phyloP scores from a whole-genome alignment of 805 yeast species.

The Suhomyces pyralidae region DNA sequence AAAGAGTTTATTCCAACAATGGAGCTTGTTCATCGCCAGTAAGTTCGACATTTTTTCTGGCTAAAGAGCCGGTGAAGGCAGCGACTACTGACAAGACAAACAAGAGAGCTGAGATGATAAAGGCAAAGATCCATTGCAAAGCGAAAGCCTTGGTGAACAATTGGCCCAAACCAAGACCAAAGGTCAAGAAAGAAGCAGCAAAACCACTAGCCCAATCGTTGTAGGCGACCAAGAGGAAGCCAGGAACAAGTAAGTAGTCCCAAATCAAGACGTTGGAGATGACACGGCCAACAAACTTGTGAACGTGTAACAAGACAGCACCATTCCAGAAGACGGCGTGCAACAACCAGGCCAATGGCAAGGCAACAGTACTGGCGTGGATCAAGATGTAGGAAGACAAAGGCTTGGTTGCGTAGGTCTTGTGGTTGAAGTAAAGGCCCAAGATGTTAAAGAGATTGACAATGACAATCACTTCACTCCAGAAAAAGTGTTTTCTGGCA shows the following conservation, averaged over 20 bases:
- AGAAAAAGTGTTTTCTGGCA: slow-evolving; percentile 54
- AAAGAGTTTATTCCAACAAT: slow-evolving; percentile 21
- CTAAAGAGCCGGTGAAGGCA: slow-evolving; percentile 35
- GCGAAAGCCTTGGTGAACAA: slow-evolving; percentile 66
- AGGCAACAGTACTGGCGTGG: slow-evolving; percentile 63
- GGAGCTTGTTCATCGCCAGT: slow-evolving; percentile 34
- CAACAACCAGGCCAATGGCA: slow-evolving; percentile 74
- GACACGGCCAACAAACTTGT: slow-evolving; percentile 57
- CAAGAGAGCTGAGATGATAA: slow-evolving; percentile 57
- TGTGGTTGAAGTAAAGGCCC: slow-evolving; percentile 53
- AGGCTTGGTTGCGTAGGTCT: slow-evolving; percentile 56
- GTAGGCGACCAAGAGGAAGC: slow-evolving; percentile 51
- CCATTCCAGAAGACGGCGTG: slow-evolving; percentile 84
- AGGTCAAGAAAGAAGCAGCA: slow-evolving; percentile 51
- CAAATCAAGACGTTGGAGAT: slow-evolving; percentile 73
- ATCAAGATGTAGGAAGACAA: slow-evolving; percentile 51
- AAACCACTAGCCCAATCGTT: slow-evolving; percentile 73
- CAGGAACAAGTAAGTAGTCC: slow-evolving; percentile 71
- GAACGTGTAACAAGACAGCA: slow-evolving; percentile 67
- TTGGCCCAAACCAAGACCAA: slow-evolving; percentile 72
- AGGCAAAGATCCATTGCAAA: slow-evolving; percentile 84
- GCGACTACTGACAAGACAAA: slow-evolving; percentile 49
- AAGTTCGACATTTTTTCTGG: not conserved
- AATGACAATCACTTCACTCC: slow-evolving; percentile 56
- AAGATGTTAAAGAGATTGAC: slow-evolving; percentile 59